Conservation (phyloP, 306 rosid species). For the Coriaria nepalensis region DNA sequence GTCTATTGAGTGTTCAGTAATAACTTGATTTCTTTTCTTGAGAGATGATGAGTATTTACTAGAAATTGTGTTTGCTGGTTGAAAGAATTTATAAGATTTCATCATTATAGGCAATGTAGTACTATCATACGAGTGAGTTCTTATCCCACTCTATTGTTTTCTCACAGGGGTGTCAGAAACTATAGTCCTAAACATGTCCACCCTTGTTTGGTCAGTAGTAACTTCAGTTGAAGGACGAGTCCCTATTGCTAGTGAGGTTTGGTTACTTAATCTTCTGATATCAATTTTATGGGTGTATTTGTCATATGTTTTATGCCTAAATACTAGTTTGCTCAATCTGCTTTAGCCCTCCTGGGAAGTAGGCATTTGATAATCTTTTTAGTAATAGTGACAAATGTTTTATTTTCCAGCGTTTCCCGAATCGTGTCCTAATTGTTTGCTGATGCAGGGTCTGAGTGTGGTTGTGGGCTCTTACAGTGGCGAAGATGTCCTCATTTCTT, state of each 20-base stretch:
- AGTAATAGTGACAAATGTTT: constrained; percentile 1
- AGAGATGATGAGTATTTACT: too few species aligned
- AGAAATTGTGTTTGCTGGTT: too few species aligned
- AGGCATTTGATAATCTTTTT: constrained; percentile 1
- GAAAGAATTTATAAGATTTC: neutral
- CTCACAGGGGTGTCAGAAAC: constrained; percentile 78
- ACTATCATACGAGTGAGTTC: constrained; percentile 1
- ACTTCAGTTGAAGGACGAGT: constrained; percentile 84
- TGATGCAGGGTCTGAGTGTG: constrained; percentile 77
- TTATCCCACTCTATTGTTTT: constrained; percentile 14
- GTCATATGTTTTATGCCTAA: neutral
- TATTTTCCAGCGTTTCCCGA: neutral
- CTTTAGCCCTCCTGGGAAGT: constrained; percentile 1
- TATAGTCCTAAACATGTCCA: constrained; percentile 76
- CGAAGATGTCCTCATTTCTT: constrained; percentile 67
- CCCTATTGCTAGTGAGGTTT: constrained; percentile 92
- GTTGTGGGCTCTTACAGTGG: constrained; percentile 59
- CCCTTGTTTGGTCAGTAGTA: constrained; percentile 87
- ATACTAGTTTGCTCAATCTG: neutral
- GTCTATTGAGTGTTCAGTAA: too few species aligned
- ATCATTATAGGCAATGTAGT: neutral
- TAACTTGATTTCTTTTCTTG: too few species aligned
- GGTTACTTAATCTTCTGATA: constrained; percentile 6
- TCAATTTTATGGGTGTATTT: neutral
- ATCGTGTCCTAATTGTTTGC: constrained; percentile 11